phyloP scores from a whole-genome alignment of 2,329 filamentous ascomycete species.

The Macrophomina phaseolina region DNA sequence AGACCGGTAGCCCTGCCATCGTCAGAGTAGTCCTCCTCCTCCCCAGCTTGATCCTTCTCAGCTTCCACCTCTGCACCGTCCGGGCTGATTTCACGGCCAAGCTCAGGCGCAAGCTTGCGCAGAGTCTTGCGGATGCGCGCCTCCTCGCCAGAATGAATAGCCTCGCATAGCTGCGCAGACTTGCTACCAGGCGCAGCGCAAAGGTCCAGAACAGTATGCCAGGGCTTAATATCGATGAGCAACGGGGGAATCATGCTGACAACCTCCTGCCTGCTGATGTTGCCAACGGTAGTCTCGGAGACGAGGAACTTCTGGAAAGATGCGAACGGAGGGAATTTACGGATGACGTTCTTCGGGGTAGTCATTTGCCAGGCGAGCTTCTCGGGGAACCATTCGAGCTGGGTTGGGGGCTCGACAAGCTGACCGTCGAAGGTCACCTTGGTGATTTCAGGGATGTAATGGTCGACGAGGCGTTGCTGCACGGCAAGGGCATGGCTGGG shows the following conservation, averaged over 20 bases:
- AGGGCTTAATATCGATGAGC: conserved; percentile 86
- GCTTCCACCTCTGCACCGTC: conserved; percentile 42
- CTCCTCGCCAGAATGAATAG: conserved; percentile 92
- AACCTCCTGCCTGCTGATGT: conserved; percentile 96
- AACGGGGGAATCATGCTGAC: conserved; percentile 99
- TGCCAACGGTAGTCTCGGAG: conserved; percentile 94
- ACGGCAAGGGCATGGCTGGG: conserved; percentile 86
- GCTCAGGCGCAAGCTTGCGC: conserved; percentile 65
- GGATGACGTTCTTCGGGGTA: conserved; percentile 93
- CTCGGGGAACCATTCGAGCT: conserved; percentile 92
- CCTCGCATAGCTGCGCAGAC: conserved; percentile 91
- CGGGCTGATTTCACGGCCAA: conserved; percentile 61
- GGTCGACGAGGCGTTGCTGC: conserved; percentile 82
- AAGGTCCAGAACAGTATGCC: conserved; percentile 92
- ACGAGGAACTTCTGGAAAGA: conserved; percentile 98
- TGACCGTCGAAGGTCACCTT: conserved; percentile 83
- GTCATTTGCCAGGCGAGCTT: conserved; percentile 97
- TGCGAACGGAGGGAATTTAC: conserved; percentile 91
- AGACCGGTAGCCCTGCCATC: conserved; percentile 88
- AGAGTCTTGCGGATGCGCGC: conserved; percentile 77
- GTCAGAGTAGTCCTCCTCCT: conserved; percentile 64
- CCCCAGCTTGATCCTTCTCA: conserved; percentile 36
- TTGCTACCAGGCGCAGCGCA: conserved; percentile 98
- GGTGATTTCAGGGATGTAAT: conserved; percentile 89
- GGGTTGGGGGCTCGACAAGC: conserved; percentile 78